Evolutionary conservation across 371 early-diverging fungal genomes (phyloP), one percentile per base, ranked within the genome.

Genomic region (Mucor mucedo): DNA sequence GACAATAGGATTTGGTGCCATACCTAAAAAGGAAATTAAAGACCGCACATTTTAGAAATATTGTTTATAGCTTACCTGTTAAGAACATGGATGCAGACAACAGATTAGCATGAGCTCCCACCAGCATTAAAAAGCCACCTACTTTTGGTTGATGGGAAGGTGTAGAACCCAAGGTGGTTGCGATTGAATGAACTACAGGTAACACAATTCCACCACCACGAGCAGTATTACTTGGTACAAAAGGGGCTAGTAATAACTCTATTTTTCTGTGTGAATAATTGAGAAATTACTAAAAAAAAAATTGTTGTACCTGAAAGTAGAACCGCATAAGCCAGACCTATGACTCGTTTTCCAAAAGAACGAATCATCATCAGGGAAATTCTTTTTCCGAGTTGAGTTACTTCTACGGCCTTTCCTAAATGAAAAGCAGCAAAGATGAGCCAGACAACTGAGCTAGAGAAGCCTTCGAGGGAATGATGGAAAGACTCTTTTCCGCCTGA

Each of bases 201-300:
- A 82, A 79, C 1, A 91, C 72, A 38, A 91, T 88, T 16, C 91
- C 88, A 10, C 91, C 91, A 21, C 90, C 90, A 48, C 91, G 81
- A n/a, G 91, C 91, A 0, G 87, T 86, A 63, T 91, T 91, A 33
- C 86, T 86, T 3, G 91, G 91, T 27, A 91, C 87, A 66, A 91
- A 87, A 0, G 91, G 88, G 3, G 87, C 89, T 38, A 91, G 58
- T 13, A 80, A 47, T 16, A 90, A 55, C 67, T 90, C 90, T 68
- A 77, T 65, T 55, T 16, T 35, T 8, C 8, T 8, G 35, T 21
- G 44, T n/a, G n/a, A 16, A 35, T 16, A 11, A 28, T 33, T 32
- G 13, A 30, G 35, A 30, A 16, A 7, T 27, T 4, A 42, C 11
- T 55, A 28, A 33, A 41, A 7, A 41, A 13, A 42, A 28, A n/a